Evolutionary conservation across 345 rosid genomes (phyloP).

Genomic region (Garcia nutans): DNA sequence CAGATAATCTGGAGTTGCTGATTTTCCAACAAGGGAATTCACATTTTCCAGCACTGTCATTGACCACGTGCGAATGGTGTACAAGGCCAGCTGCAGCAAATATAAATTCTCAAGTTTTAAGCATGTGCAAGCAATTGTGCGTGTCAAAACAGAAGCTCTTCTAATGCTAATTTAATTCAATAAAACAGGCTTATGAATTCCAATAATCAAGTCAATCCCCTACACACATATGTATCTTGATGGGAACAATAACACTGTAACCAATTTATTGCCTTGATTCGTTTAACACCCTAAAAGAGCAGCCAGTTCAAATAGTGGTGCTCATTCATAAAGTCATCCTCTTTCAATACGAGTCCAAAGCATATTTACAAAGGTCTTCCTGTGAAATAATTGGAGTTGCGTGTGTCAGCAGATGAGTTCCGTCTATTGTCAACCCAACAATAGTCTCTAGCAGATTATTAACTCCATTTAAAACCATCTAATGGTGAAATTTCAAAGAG

Average conservation of each 20-base stretch:
- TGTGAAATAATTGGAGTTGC: background rate
- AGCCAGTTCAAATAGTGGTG: no score
- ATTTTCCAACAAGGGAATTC: slow-evolving; percentile 80
- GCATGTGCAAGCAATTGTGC: background rate
- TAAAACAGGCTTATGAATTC: background rate
- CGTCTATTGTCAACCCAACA: background rate
- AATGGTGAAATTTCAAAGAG: background rate
- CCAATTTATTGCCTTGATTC: background rate
- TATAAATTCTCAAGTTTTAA: slow-evolving; percentile 1
- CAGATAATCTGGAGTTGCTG: slow-evolving; percentile 84
- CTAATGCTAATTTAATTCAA: background rate
- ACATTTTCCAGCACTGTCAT: slow-evolving; percentile 93
- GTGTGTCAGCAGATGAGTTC: no score
- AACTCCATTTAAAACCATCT: background rate
- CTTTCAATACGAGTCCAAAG: background rate
- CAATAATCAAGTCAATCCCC: background rate
- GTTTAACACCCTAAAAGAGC: no score
- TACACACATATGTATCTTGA: background rate
- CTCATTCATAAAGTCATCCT: no score
- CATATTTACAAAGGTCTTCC: background rate
- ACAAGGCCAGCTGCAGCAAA: slow-evolving; percentile 73
- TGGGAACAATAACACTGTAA: no score
- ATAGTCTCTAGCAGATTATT: background rate
- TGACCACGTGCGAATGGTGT: slow-evolving; percentile 98
- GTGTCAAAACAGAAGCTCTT: background rate